phyloP scores from a whole-genome alignment of 2,329 filamentous ascomycete species.

The Colletotrichum salicis region DNA sequence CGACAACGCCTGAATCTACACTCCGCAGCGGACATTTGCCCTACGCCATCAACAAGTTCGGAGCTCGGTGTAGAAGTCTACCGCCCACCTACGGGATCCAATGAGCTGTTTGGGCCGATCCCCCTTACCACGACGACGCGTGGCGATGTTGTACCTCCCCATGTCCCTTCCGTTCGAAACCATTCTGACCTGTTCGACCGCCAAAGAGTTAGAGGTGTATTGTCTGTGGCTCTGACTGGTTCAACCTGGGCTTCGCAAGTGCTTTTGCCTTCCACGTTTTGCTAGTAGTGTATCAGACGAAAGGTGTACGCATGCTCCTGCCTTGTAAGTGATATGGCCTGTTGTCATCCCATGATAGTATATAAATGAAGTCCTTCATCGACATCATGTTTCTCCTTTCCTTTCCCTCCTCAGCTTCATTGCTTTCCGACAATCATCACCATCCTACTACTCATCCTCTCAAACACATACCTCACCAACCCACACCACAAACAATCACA shows the following conservation, averaged over 20 bases:
- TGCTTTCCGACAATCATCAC: constrained; percentile 13
- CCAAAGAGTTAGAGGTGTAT: constrained; percentile 20
- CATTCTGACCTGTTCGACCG: constrained; percentile 31
- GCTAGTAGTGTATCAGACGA: constrained; percentile 22
- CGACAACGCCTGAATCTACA: background rate
- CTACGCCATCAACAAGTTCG: background rate
- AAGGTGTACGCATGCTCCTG: constrained; percentile 31
- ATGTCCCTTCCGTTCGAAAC: constrained; percentile 31
- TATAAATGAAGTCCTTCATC: constrained; percentile 11
- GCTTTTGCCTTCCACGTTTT: constrained; percentile 32
- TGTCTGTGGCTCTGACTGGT: constrained; percentile 28
- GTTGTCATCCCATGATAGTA: background rate
- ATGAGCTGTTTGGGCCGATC: constrained; percentile 17
- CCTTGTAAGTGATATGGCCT: constrained; percentile 4
- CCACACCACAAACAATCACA: background rate
- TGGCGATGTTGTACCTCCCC: constrained; percentile 34
- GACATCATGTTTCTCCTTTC: background rate
- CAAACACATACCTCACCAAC: background rate
- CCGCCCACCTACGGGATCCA: constrained; percentile 25
- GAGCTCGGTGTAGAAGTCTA: constrained; percentile 19
- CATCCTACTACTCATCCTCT: background rate
- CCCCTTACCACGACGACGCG: constrained; percentile 30
- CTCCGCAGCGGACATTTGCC: constrained; percentile 1
- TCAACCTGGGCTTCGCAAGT: constrained; percentile 28
- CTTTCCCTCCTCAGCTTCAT: constrained; percentile 15